phyloP scores from a whole-genome alignment of 2,329 filamentous ascomycete species.

The Arthrocladium fulminans region DNA sequence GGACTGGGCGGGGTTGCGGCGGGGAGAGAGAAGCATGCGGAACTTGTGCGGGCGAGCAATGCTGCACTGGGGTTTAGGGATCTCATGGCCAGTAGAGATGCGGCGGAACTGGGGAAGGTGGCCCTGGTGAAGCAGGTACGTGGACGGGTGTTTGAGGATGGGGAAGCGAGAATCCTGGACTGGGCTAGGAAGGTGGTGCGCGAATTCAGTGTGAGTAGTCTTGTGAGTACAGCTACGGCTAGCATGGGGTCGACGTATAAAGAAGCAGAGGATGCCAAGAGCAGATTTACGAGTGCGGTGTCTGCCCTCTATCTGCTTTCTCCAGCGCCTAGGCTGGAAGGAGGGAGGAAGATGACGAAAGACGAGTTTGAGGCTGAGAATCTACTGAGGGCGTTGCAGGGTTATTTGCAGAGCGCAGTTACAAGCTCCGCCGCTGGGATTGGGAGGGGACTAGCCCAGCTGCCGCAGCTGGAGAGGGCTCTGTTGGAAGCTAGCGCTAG shows the following conservation, averaged over 20 bases:
- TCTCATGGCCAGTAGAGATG: conserved; percentile 62
- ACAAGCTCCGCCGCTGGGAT: conserved; percentile 70
- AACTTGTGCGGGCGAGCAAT: conserved; percentile 72
- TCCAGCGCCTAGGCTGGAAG: conserved; percentile 42
- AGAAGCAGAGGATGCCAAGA: conserved; percentile 64
- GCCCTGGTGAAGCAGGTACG: conserved; percentile 63
- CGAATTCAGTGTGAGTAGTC: conserved; percentile 67
- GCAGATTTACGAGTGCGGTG: conserved; percentile 64
- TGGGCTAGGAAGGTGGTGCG: conserved; percentile 69
- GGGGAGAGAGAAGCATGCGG: conserved; percentile 62
- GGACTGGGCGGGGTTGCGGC: conserved; percentile 27
- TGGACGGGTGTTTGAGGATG: conserved; percentile 58
- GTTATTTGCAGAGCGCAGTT: conserved; percentile 71
- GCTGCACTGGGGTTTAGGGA: conserved; percentile 66
- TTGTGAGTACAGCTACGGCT: conserved; percentile 28
- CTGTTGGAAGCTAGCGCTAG: conserved; percentile 71
- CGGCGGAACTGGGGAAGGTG: conserved; percentile 64
- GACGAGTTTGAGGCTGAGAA: conserved; percentile 55
- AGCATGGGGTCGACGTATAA: conserved; percentile 40
- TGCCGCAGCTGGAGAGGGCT: conserved; percentile 73
- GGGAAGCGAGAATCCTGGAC: conserved; percentile 64
- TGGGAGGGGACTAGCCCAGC: conserved; percentile 63
- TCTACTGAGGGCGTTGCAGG: conserved; percentile 67
- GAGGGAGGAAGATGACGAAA: conserved; percentile 34
- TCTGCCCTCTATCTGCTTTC: conserved; percentile 74